Conservation (phyloP, 2,329 filamentous ascomycete genomes). For the Phaeosphaeriaceae sp. region DNA sequence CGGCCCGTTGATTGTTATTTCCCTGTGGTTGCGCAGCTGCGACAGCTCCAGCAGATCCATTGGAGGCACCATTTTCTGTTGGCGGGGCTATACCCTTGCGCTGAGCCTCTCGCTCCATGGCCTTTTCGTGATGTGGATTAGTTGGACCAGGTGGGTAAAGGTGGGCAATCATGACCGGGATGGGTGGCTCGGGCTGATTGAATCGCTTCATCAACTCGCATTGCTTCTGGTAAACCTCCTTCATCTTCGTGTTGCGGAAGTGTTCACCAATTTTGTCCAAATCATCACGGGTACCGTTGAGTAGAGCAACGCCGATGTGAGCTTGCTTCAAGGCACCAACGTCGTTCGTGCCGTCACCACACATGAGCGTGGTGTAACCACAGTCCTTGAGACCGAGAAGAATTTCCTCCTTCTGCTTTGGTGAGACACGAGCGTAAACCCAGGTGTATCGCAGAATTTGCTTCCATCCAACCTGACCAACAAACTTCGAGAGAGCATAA, state of each 20-base stretch:
- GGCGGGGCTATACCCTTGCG: slow-evolving; percentile 72
- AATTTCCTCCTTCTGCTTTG: slow-evolving; percentile 98
- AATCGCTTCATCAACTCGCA: slow-evolving; percentile 89
- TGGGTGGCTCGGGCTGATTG: slow-evolving; percentile 90
- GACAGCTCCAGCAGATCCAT: slow-evolving; percentile 56
- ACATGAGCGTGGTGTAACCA: slow-evolving; percentile 98
- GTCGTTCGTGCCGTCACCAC: slow-evolving; percentile 97
- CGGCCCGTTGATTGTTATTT: slow-evolving; percentile 84
- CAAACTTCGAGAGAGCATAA: slow-evolving; percentile 89
- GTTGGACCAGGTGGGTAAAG: slow-evolving; percentile 87
- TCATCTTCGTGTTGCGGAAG: slow-evolving; percentile 94
- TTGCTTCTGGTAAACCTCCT: slow-evolving; percentile 98
- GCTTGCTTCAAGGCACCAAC: slow-evolving; percentile 98
- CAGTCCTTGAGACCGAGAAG: slow-evolving; percentile 94
- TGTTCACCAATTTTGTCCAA: slow-evolving; percentile 91
- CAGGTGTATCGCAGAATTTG: slow-evolving; percentile 86
- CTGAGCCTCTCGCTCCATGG: slow-evolving; percentile 82
- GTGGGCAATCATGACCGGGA: slow-evolving; percentile 91
- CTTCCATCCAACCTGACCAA: slow-evolving; percentile 75
- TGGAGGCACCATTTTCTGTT: slow-evolving; percentile 48
- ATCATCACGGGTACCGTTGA: slow-evolving; percentile 93
- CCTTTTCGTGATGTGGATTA: slow-evolving; percentile 95
- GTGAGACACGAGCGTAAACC: slow-evolving; percentile 98
- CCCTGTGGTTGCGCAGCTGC: slow-evolving; percentile 67
- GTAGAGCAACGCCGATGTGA: slow-evolving; percentile 92